phyloP scores from a whole-genome alignment of 1,284 basidiomycete genomes.

The Leccinum subatratum region DNA sequence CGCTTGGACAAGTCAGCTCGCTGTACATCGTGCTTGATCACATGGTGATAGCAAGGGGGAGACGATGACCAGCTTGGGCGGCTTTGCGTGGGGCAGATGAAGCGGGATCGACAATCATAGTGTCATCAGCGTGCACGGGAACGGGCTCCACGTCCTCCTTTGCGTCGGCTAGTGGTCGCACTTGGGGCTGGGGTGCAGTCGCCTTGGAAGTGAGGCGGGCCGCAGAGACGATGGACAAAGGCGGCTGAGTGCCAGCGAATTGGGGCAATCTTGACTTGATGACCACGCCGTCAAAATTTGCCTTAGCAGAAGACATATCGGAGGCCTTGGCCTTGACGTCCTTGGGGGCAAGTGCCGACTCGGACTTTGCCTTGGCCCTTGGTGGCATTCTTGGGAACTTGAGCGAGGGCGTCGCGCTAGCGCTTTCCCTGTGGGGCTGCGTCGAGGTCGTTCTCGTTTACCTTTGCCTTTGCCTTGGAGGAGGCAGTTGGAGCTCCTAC shows the following conservation, averaged over 20 bases:
- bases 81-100: conserved; percentile 9
- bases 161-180: conserved; percentile 30
- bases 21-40: conserved; percentile 29
- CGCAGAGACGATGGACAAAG: conserved; percentile 37
- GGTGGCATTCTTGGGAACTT: conserved; percentile 47
- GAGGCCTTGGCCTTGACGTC: conserved; percentile 43
- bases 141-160: conserved; percentile 34
- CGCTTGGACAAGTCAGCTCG: conserved; percentile 30
- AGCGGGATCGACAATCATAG: conserved; percentile 54
- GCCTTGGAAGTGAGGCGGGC: conserved; percentile 28
- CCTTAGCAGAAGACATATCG: conserved; percentile 33
- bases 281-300: conserved; percentile 54
- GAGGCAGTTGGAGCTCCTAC: conserved; percentile 35
- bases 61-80: conserved; percentile 13
- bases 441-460: conserved; percentile 41
- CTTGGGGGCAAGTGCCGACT: conserved; percentile 29
- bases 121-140: conserved; percentile 40
- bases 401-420: conserved; percentile 67
- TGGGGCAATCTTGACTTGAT: conserved; percentile 43
- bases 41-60: conserved; percentile 3
- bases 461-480: conserved; percentile 53
- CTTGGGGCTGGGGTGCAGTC: conserved; percentile 20
- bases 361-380: conserved; percentile 46
- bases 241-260: conserved; percentile 34
- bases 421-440: conserved; percentile 52